These are phyloP conservation scores for Xanthoparmelia taractica DNA, from an alignment of 495 filamentous ascomycete genomes.

Conservation along the genomic window DNA sequence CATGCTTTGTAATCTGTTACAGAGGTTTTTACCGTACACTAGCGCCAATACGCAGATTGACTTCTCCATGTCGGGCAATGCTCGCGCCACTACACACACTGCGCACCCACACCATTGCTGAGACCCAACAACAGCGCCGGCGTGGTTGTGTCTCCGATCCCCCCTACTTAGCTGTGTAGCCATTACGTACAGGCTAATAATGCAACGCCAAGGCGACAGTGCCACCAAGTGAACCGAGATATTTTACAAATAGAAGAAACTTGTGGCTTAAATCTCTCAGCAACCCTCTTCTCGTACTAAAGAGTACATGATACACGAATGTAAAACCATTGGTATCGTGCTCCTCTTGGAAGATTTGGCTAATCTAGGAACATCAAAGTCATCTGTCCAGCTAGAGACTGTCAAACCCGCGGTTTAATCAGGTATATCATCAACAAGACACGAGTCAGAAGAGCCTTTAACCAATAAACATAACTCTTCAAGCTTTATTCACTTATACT, in stretches of 20 bases:
- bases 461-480: background rate
- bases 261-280: background rate
- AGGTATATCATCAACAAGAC: background rate
- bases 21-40: background rate
- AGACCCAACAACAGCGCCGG: background rate
- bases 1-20: background rate
- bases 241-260: background rate
- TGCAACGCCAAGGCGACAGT: background rate
- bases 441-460: background rate
- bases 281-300: background rate
- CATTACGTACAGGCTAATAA: too few relatives aligned
- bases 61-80: too few relatives aligned
- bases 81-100: background rate
- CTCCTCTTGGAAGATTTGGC: background rate
- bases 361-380: background rate
- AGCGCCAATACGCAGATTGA: background rate
- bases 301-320: background rate
- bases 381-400: background rate
- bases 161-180: too few relatives aligned
- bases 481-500: background rate
- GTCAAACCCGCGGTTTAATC: background rate
- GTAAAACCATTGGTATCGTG: too few relatives aligned
- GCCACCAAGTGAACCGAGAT: background rate
- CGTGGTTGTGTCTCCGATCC: too few relatives aligned
- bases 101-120: background rate